Base-by-base conservation (phyloP, 495 filamentous ascomycete species). In the Tuber indicum region DNA sequence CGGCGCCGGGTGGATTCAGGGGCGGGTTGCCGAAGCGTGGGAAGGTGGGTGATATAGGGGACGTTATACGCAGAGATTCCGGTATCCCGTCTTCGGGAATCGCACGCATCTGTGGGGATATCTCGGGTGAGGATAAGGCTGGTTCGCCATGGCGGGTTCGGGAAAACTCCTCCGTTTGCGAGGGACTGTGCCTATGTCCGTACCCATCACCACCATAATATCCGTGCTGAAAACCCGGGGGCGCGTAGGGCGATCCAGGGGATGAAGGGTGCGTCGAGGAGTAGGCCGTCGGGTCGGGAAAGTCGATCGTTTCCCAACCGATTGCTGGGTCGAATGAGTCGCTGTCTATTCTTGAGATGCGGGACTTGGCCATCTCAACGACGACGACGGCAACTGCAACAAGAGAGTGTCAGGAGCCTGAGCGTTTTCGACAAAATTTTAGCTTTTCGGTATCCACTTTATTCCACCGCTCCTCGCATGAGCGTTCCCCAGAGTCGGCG, bases 311-410 rank as follows among this genome's bases (percentile, higher is more conserved):
- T 23, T 78, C 77, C 77, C 77, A 78, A 41, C 26, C 52, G 52
- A 49, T 46, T 41, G 73, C 75, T 16, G 77, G 77, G 26, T 78
- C 77, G 62, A 78, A 62, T 36, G 77, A 72, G 46, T 80, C 78
- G 46, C 69, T 47, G 23, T 80, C 78, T 43, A 80, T 17, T 23
- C 46, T 79, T 42, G 78, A 80, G n/a, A 80, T 80, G 6, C 78
- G 78, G 69, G 78, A 72, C 41, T 45, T 69, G 14, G 78, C 46
- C 78, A 80, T 80, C 71, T 52, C 41, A 16, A 66, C n/a, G 26
- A 17, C 46, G 19, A 23, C 58, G 10, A 32, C 26, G 9, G 10
- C n/a, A 66, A 66, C 26, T 0, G 2, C 58, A 32, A 32, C n/a
- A 66, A 66, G 7, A 12, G 26, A 16, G 7, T 32, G 10, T 66